Conservation (phyloP, 352 stramenopile species). For the Sclerospora graminicola region DNA sequence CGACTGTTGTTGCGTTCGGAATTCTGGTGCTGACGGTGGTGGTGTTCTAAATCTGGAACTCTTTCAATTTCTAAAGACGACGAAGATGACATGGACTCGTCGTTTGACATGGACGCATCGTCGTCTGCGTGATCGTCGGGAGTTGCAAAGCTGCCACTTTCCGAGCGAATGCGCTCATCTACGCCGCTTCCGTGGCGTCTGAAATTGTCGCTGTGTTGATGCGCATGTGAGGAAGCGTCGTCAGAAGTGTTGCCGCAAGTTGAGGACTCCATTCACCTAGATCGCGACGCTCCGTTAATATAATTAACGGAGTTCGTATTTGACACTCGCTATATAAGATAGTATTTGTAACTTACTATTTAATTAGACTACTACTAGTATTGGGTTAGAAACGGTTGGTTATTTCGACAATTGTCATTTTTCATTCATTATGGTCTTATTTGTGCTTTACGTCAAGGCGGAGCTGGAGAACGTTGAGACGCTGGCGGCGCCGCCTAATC, state of each 20-base stretch:
- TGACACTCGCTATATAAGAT: no score
- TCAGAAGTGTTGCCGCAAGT: slow-evolving; percentile 2
- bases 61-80: slow-evolving; percentile 33
- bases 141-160: slow-evolving; percentile 10
- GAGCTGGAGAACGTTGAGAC: slow-evolving; percentile 82
- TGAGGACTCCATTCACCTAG: slow-evolving; percentile 1
- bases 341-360: no score
- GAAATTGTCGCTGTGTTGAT: slow-evolving; percentile 6
- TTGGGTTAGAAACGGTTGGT: neutral
- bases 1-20: neutral
- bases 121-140: slow-evolving; percentile 14
- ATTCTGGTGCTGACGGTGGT: neutral
- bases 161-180: slow-evolving; percentile 20
- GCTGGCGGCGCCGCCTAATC: slow-evolving; percentile 47
- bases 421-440: slow-evolving; percentile 55
- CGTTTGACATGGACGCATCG: slow-evolving; percentile 45
- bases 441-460: slow-evolving; percentile 82
- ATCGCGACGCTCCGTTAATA: no score
- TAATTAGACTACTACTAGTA: no score
- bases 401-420: neutral
- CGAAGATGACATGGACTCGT: slow-evolving; percentile 48
- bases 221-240: slow-evolving; percentile 3
- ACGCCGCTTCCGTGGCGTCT: slow-evolving; percentile 2
- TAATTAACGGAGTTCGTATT: no score
- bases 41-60: neutral